Percentiles rank a stretch among this genome's conserved stretches.
phyloP scores from a whole-genome alignment of 805 yeast genomes.

The Ogataea methylovora region DNA sequence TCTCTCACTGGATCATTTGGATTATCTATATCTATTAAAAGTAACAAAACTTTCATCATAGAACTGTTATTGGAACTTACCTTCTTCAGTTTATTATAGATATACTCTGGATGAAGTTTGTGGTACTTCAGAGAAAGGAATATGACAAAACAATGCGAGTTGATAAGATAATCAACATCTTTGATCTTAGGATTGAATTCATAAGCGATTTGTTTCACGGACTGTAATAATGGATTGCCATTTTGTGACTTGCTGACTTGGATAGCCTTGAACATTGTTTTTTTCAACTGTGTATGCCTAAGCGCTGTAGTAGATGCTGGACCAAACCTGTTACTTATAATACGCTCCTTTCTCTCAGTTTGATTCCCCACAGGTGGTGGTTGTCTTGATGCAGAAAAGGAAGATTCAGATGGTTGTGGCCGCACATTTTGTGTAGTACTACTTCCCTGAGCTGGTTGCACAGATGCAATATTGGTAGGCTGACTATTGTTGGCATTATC shows the following conservation, averaged over 20 bases:
- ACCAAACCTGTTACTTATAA: neutral
- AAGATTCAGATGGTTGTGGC: no score
- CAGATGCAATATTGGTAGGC: no score
- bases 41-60: conserved; percentile 46
- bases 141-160: conserved; percentile 45
- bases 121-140: conserved; percentile 67
- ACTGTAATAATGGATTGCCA: conserved; percentile 62
- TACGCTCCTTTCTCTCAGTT: conserved; percentile 1
- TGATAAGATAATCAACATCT: conserved; percentile 60
- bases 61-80: conserved; percentile 15
- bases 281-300: conserved; percentile 10
- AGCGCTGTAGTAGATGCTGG: conserved; percentile 3
- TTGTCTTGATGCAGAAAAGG: no score
- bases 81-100: conserved; percentile 46
- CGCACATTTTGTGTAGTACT: no score
- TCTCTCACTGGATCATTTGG: conserved; percentile 41
- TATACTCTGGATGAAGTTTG: conserved; percentile 69
- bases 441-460: no score
- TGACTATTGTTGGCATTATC: neutral
- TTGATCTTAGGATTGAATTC: conserved; percentile 42
- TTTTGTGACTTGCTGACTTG: conserved; percentile 60
- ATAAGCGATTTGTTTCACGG: conserved; percentile 45
- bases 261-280: conserved; percentile 27
- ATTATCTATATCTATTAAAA: conserved; percentile 60
- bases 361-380: no score